Evolutionary conservation across 1,284 basidiomycete species (phyloP), one percentile per base, ranked within the genome.

Genomic region (Microbotryomycetes sp.): DNA sequence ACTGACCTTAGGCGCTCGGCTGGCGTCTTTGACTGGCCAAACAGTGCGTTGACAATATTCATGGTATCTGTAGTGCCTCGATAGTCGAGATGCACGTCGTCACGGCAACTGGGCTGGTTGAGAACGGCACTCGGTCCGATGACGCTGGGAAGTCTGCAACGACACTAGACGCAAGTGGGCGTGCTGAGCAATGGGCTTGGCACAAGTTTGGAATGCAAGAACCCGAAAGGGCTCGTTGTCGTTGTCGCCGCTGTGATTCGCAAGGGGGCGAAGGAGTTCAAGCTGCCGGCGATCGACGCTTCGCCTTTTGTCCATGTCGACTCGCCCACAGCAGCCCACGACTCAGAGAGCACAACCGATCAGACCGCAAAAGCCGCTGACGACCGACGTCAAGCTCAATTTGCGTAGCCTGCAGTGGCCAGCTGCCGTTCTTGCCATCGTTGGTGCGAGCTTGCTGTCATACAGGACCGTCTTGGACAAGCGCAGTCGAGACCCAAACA

Each of bases 11-110:
- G 81, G 61, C 93, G 85, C 78, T 99, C 94, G 28, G 94, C 93
- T 18, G 94, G 96, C 29, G 94, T 96, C 58, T 96, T 84, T 3
- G 89, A 85, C 53, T 91, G 85, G 9, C 94, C 94, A 75, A 98
- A 98, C 48, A 97, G 84, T 0, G 89, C 86, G 81, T 96, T 91
- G 35, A 41, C 35, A 41, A 41, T 41, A 18, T 41, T 41, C 35
- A 41, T 41, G 9, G 18, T 41, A 18, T n/a, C n/a, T n/a, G n/a
- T n/a, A n/a, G n/a, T n/a, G n/a, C n/a, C n/a, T n/a, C n/a, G n/a
- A n/a, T n/a, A n/a, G n/a, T n/a, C n/a, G n/a, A n/a, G n/a, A n/a
- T n/a, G n/a, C n/a, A n/a, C n/a, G n/a, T n/a, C n/a, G n/a, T n/a
- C n/a, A n/a, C n/a, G n/a, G n/a, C n/a, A n/a, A n/a, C n/a, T n/a